phyloP scores from a whole-genome alignment of 345 rosid species.

The Turnera subulata region DNA sequence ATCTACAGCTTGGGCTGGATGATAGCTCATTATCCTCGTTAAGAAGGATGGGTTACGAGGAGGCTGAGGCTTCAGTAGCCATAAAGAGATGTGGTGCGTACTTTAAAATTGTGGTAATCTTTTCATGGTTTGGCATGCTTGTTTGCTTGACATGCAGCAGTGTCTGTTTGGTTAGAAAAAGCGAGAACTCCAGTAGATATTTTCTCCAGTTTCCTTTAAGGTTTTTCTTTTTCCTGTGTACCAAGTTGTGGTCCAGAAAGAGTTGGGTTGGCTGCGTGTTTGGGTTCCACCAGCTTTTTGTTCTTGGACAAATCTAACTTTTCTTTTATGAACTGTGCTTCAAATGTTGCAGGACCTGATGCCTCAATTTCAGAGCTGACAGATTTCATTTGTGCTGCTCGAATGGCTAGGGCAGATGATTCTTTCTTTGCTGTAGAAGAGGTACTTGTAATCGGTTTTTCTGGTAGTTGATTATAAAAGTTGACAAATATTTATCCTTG shows the following conservation, averaged over 20 bases:
- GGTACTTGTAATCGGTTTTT: conserved; percentile 33
- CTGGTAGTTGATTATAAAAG: background rate
- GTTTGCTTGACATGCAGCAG: background rate
- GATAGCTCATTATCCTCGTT: conserved; percentile 36
- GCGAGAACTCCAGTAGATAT: no score
- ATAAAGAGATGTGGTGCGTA: conserved; percentile 80
- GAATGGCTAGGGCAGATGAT: conserved; percentile 56
- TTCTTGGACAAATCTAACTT: no score
- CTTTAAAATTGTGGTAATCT: no score
- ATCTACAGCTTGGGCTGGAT: conserved; percentile 27
- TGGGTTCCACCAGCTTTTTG: no score
- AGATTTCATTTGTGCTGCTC: conserved; percentile 84
- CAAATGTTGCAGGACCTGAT: conserved; percentile 47
- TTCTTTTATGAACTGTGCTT: background rate
- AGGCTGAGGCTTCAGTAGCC: conserved; percentile 62
- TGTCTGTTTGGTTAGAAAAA: no score
- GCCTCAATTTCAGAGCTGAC: conserved; percentile 55
- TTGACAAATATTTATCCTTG: background rate
- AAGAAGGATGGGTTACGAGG: conserved; percentile 63
- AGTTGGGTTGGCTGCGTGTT: background rate
- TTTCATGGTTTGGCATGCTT: conserved; percentile 15
- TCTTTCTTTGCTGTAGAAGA: conserved; percentile 47
- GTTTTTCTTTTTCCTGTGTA: no score
- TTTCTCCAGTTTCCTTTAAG: no score
- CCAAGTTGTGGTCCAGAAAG: no score